phyloP scores from a whole-genome alignment of 805 yeast species.

The Candida arabinofermentans region DNA sequence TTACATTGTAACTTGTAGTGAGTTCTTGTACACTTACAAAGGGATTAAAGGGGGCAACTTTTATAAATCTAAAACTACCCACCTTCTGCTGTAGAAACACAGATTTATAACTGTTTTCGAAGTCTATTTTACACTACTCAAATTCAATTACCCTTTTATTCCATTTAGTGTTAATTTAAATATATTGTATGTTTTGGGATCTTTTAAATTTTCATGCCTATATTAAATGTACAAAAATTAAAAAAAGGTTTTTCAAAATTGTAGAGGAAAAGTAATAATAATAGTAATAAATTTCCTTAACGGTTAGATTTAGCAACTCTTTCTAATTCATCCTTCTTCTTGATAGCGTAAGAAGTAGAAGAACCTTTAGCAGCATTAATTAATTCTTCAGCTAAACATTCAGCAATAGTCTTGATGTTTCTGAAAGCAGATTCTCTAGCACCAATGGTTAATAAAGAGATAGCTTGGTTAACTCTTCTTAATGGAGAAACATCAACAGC shows the following conservation, averaged over 20 bases:
- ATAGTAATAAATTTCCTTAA: conserved; percentile 42
- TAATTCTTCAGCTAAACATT: conserved; percentile 99
- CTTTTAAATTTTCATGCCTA: not conserved
- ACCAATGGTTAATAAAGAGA: conserved; percentile 97
- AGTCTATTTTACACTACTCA: conserved; percentile 1
- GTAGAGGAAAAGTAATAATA: not conserved
- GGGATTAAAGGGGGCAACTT: too few species aligned
- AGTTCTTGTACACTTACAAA: too few species aligned
- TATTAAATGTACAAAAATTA: not conserved
- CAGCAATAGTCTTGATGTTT: conserved; percentile 99
- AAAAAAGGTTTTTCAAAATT: not conserved
- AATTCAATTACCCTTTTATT: not conserved
- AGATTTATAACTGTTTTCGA: too few species aligned
- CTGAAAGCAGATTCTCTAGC: conserved; percentile 99
- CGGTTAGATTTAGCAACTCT: conserved; percentile 99
- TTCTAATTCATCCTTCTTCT: conserved; percentile 99
- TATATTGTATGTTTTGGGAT: not conserved
- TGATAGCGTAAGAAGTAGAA: conserved; percentile 99
- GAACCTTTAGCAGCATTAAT: conserved; percentile 99
- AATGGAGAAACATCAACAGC: conserved; percentile 99
- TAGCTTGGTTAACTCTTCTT: conserved; percentile 99
- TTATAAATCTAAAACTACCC: too few species aligned
- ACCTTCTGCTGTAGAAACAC: too few species aligned
- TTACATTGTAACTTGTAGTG: too few species aligned
- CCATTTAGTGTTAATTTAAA: not conserved